These are phyloP conservation scores for Amanita muscaria DNA, from an alignment of 768 basidiomycete species.

Conservation along the genomic window DNA sequence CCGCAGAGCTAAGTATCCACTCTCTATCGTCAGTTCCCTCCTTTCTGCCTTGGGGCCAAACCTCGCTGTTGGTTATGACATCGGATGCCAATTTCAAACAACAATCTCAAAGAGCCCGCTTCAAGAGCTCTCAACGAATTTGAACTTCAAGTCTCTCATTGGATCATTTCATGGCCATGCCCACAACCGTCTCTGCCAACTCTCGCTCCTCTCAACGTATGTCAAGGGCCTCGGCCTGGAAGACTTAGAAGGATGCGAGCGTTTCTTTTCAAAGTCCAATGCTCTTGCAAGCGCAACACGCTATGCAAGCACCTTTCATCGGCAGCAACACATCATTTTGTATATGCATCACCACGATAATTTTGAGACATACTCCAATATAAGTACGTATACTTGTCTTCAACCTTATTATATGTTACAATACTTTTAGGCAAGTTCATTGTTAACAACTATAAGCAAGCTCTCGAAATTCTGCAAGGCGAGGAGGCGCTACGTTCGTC, in stretches of 20 bases:
- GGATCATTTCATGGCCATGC: constrained; percentile 17
- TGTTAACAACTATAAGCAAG: constrained; percentile 20
- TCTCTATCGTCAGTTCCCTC: not conserved
- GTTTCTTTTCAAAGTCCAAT: constrained; percentile 16
- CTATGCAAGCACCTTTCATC: constrained; percentile 16
- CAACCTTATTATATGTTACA: not conserved
- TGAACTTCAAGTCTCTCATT: constrained; percentile 7
- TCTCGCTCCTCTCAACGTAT: constrained; percentile 13
- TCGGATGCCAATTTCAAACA: constrained; percentile 18
- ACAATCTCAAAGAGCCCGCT: constrained; percentile 17
- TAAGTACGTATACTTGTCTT: constrained; percentile 11
- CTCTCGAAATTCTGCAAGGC: constrained; percentile 13
- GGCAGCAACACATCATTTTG: constrained; percentile 14
- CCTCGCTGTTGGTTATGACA: constrained; percentile 15
- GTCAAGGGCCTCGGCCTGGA: constrained; percentile 13
- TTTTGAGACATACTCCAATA: constrained; percentile 17
- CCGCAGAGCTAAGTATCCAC: too few relatives aligned
- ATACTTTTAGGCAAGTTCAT: constrained; percentile 11
- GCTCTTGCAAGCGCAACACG: constrained; percentile 13
- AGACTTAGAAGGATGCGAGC: constrained; percentile 16
- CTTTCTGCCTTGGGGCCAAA: not conserved
- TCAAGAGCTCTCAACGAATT: constrained; percentile 7
- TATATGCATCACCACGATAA: constrained; percentile 11
- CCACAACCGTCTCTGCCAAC: constrained; percentile 15
- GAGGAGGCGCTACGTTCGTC: not conserved